Evolutionary conservation across 192 early-diverging fungal species (phyloP), one percentile per base, ranked within the genome.

Genomic region (Coemansia sp.): DNA sequence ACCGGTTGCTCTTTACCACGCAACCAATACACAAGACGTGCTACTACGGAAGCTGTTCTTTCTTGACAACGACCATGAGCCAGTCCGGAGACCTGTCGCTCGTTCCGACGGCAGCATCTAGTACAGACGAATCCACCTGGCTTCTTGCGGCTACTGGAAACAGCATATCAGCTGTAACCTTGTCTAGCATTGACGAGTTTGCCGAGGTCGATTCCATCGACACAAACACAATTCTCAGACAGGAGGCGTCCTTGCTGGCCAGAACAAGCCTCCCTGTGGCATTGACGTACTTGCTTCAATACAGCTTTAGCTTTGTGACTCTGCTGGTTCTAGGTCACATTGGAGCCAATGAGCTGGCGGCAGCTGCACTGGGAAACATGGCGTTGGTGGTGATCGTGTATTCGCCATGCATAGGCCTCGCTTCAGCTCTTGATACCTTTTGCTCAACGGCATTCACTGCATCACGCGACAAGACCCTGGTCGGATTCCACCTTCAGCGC

Each of bases 401-500:
- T 68, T 85, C 85, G 38, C 80, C 90, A 34, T 82, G 82, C 6
- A 81, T 89, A 27, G 91, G 91, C 10, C 80, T 87, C 21, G 80
- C 86, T 4, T 83, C 88, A 1, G 90, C 90, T 0, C 74, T 93
- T 12, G 91, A 93, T 61, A 93, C 90, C 0, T 70, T 90, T 17
- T 89, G 87, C 59, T 86, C 87, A 4, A 87, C 89, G 33, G 84
- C 88, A 6, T 92, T 81, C 52, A 90, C 91, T 0, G 86, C 84
- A 8, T 79, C 87, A 27, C 67, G 72, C 39, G 85, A 89, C 56
- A 85, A 83, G 53, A 84, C 70, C 0, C 77, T 87, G 17, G 79
- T 90, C 3, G 91, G 91, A n/a, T 76, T 91, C 4, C 87, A 91
- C 56, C 70, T 91, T 19, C 91, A 93, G 67, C 82, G 95, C 15